A percentile compares a stretch with the other conserved stretches of the same genome.
Evolutionary conservation across 192 early-diverging fungal genomes (phyloP).

Genomic region (Bifiguratus adelaidae): DNA sequence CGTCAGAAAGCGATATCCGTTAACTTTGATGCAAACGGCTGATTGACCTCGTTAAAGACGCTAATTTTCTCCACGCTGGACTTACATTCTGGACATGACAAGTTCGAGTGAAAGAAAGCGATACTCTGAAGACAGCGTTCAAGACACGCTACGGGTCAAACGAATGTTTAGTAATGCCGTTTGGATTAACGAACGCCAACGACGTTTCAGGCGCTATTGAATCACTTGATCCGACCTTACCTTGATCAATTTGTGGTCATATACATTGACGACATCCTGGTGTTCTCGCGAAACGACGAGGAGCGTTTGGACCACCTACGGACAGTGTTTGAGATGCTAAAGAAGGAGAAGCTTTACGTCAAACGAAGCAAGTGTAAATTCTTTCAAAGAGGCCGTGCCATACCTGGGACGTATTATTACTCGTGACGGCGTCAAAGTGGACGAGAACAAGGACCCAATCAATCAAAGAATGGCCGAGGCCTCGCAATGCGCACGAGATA

Average conservation of each 20-base stretch:
- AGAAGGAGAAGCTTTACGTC: neutral
- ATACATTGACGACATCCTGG: conserved; percentile 31
- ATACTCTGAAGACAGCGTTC: conserved; percentile 26
- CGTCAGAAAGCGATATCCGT: conserved; percentile 30
- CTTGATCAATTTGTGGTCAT: conserved; percentile 11
- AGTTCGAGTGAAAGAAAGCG: conserved; percentile 15
- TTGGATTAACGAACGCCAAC: conserved; percentile 15
- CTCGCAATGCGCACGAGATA: conserved; percentile 5
- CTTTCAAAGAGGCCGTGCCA: neutral
- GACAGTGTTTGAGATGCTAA: conserved; percentile 4
- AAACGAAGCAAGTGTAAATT: conserved; percentile 6
- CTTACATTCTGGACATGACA: conserved; percentile 28
- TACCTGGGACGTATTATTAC: conserved; percentile 19
- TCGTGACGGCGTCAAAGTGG: conserved; percentile 6
- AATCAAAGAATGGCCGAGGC: conserved; percentile 8
- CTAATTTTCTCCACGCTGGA: conserved; percentile 33
- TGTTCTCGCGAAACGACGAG: conserved; percentile 13
- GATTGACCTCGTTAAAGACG: conserved; percentile 13
- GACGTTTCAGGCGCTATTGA: conserved; percentile 10
- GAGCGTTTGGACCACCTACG: conserved; percentile 18
- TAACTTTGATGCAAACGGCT: conserved; percentile 39
- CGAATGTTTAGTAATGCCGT: conserved; percentile 11
- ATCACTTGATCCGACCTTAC: neutral
- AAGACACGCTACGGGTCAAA: conserved; percentile 4
- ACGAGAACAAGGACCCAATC: conserved; percentile 8